Evolutionary conservation across 495 filamentous ascomycete genomes (phyloP), one percentile per base, ranked within the genome.

Genomic region (Pyrenula aspistea): DNA sequence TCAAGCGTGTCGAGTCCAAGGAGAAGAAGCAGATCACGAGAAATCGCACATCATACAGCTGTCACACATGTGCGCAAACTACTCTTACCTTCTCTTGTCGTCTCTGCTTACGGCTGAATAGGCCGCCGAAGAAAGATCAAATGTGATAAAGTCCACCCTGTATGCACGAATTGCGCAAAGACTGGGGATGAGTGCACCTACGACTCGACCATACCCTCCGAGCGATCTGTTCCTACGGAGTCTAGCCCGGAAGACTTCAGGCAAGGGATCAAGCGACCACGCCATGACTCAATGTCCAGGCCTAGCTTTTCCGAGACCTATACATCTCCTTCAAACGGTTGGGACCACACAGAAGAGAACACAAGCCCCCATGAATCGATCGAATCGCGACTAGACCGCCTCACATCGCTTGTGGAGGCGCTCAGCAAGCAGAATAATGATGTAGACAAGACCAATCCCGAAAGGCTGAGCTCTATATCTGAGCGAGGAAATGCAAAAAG

Each of bases 41-140:
- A 1, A 77, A 75, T 53, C 72, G 74, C 56, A 66, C 72, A 24
- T 76, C 73, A 57, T 76, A 76, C 59, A 76, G 73, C 59, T 77
- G 74, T 59, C 73, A 77, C 61, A 71, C 67, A 0, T 77, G 74
- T 65, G 31, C 31, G 31, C 31, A 42, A 42, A 42, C 8, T 15
- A 8, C 31, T 42, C 31, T 42, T 15, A 42, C 31, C 4, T 4
- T 42, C 31, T 42, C 31, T 4, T 15, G 8, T 15, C 31, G 31
- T 15, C n/a, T n/a, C n/a, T n/a, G n/a, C n/a, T 42, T 42, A 42
- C 31, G 15, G 15, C 8, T 42, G 4, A 42, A 15, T 15, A 42
- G 31, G 31, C 15, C 72, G 74, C 53, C 63, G 71, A 52, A 65
- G 74, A 25, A 77, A 77, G 55, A 73, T 77, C 24, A 75, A 74